phyloP scores from a whole-genome alignment of 208 protist species.

The Kentomonas sorsogonicus region DNA sequence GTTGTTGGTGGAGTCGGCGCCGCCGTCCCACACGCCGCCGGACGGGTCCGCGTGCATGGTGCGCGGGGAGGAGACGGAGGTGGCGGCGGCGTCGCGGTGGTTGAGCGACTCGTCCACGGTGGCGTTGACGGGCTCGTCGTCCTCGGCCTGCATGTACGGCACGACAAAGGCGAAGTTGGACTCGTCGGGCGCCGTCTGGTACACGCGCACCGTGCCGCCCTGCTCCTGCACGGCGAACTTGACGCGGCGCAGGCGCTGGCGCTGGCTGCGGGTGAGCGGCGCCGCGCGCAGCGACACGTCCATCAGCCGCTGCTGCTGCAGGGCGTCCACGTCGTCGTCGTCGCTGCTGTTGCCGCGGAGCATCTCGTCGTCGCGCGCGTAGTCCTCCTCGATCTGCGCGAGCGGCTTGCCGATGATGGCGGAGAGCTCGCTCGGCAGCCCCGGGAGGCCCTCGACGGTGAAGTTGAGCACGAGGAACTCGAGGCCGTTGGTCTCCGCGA shows the following conservation, averaged over 20 bases:
- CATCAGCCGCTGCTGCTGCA: not conserved
- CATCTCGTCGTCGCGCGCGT: slow-evolving; percentile 3
- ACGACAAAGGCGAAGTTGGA: slow-evolving; percentile 65
- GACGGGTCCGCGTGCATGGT: not conserved
- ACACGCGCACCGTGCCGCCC: slow-evolving; percentile 70
- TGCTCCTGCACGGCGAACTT: slow-evolving; percentile 64
- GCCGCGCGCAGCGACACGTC: too few relatives aligned
- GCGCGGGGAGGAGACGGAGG: not conserved
- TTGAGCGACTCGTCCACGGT: slow-evolving; percentile 22
- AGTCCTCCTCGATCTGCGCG: slow-evolving; percentile 11
- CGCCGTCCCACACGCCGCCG: not conserved
- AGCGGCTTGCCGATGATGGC: slow-evolving; percentile 30
- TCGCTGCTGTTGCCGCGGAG: not conserved
- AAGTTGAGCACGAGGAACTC: slow-evolving; percentile 84
- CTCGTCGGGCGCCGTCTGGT: slow-evolving; percentile 22
- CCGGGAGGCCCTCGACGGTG: slow-evolving; percentile 47
- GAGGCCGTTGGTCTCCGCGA: slow-evolving; percentile 62
- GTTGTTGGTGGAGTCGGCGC: slow-evolving; percentile 4
- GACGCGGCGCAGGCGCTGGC: slow-evolving; percentile 42
- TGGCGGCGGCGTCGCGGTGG: not conserved
- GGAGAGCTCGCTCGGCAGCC: slow-evolving; percentile 41
- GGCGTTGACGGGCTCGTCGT: slow-evolving; percentile 34
- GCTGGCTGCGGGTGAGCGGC: slow-evolving; percentile 8
- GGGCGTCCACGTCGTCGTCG: slow-evolving; percentile 8
- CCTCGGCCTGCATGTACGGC: slow-evolving; percentile 59